Evolutionary conservation across 495 filamentous ascomycete species (phyloP), one percentile per base, ranked within the genome.

Genomic region (Wilcoxina mikolae): DNA sequence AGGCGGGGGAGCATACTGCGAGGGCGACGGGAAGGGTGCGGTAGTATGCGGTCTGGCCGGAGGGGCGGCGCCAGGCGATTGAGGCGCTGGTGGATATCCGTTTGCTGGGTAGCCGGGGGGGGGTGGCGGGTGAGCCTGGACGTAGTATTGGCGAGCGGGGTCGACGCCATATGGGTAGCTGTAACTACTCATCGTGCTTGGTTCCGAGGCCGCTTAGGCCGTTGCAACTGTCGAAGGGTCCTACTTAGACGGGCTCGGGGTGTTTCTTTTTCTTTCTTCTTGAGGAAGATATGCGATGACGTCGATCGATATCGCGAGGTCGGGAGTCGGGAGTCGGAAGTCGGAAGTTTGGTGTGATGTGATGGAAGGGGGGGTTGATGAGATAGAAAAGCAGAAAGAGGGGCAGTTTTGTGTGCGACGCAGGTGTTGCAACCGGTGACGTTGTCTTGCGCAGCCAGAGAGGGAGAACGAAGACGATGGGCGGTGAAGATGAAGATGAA

Each of bases 21-120:
- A 38, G 17, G 58, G 43, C 3, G 31, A 24, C 20, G 53, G 35
- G 20, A 57, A 64, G 0, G 60, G 60, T 0, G 60, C 60, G 38
- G 61, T 44, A 2, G 61, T 64, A 45, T 64, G 61, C 0, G 61
- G 51, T 17, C 61, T 45, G 1, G 57, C 24, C 1, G 61, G 61
- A n/a, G 61, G 53, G 10, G 53, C 56, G 3, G 24, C 20, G 20
- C 24, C 20, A 11, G 46, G 46, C 25, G 46, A 49, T 22, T 52
- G 49, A 3, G 28, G 49, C 17, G 49, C 12, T 18, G 28, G 49
- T 10, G 49, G 49, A 26, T 52, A 52, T 38, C 49, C 49, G 26
- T 12, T 24, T 22, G 3, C 17, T n/a, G 49, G 33, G 49, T 38
- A 52, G 49, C 29, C 29, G 24, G 47, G 11, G n/a, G 47, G 47